Evolutionary conservation across 768 basidiomycete genomes (phyloP).

Genomic region (Naganishia friedmannii): DNA sequence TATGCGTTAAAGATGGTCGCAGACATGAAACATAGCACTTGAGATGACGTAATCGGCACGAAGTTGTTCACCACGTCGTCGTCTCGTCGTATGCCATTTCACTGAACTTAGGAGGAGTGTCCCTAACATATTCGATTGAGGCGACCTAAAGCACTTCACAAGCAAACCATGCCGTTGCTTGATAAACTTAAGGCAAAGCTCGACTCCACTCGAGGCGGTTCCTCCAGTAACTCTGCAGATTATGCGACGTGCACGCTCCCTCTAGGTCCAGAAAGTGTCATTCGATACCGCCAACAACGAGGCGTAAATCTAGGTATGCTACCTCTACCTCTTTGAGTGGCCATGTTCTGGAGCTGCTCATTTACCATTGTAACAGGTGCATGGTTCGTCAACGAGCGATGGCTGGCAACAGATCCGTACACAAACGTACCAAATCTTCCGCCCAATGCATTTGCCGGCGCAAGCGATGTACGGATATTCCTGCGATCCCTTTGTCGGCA

Average conservation of each 20-base stretch:
- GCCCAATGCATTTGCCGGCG: slow-evolving; percentile 37
- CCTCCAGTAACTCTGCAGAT: background rate
- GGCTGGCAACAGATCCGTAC: slow-evolving; percentile 68
- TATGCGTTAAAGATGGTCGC: too few relatives aligned
- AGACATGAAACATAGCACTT: too few relatives aligned
- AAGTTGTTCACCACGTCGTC: too few relatives aligned
- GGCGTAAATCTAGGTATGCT: slow-evolving; percentile 75
- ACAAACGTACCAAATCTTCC: slow-evolving; percentile 55
- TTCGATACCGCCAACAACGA: slow-evolving; percentile 68
- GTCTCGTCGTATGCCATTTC: too few relatives aligned
- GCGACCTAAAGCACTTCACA: too few relatives aligned
- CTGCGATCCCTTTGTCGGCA: background rate
- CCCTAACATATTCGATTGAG: too few relatives aligned
- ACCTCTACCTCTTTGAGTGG: background rate
- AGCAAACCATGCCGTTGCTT: slow-evolving; percentile 42
- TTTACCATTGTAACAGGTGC: slow-evolving; percentile 58
- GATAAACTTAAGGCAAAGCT: slow-evolving; percentile 47
- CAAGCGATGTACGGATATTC: slow-evolving; percentile 57
- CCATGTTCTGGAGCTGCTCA: too few relatives aligned
- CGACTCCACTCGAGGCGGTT: background rate
- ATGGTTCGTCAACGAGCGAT: slow-evolving; percentile 76
- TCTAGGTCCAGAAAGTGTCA: slow-evolving; percentile 53
- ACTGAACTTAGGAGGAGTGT: too few relatives aligned
- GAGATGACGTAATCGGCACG: too few relatives aligned
- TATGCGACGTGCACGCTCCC: slow-evolving; percentile 19